Percentiles rank a stretch among this genome's conserved stretches.
Evolutionary conservation across 2,329 filamentous ascomycete species (phyloP).

Genomic region (Botrytis porri): DNA sequence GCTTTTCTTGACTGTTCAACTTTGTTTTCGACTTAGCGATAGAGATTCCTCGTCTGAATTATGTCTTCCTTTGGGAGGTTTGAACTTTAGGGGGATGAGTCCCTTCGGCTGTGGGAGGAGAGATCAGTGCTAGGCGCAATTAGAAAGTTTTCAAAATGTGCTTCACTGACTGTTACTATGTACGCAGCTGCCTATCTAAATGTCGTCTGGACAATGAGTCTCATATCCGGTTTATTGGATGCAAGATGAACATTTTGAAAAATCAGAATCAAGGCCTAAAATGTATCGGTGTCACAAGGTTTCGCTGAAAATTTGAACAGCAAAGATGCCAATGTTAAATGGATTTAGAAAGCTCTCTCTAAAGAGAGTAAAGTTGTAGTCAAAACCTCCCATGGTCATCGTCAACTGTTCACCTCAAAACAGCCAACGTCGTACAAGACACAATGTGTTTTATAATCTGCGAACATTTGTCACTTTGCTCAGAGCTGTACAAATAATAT

Average conservation of each 20-base stretch:
- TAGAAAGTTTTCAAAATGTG: background rate
- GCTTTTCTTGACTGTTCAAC: background rate
- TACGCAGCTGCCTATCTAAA: background rate
- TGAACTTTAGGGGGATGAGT: background rate
- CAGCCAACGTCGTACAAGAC: background rate
- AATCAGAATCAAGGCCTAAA: background rate
- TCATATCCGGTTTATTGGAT: background rate
- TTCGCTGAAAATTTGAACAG: too few relatives aligned
- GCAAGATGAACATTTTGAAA: background rate
- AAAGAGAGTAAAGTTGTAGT: background rate
- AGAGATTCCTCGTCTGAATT: background rate
- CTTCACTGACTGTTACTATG: background rate
- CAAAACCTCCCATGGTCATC: background rate
- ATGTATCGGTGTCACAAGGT: background rate
- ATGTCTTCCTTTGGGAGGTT: background rate
- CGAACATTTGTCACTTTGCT: background rate
- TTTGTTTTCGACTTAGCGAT: too few relatives aligned
- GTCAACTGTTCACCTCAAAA: background rate
- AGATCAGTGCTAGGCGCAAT: background rate
- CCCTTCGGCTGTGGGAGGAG: background rate
- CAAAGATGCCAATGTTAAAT: background rate
- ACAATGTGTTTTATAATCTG: too few relatives aligned
- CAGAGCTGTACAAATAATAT: background rate
- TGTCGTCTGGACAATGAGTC: background rate
- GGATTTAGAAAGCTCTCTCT: background rate